phyloP scores from a whole-genome alignment of 2,329 filamentous ascomycete species.

The Fusarium equiseti region DNA sequence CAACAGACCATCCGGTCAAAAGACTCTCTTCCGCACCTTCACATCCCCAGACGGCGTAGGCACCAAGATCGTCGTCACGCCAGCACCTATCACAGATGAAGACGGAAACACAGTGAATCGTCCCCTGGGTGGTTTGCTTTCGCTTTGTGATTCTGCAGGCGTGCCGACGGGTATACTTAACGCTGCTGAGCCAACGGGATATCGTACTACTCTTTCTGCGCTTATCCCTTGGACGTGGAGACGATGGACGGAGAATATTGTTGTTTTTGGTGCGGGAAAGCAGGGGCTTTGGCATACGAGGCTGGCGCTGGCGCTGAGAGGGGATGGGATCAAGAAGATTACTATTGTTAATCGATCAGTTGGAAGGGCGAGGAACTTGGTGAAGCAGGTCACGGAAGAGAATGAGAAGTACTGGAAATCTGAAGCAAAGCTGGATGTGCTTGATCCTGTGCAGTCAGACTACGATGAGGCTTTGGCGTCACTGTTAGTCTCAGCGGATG shows the following conservation, averaged over 20 bases:
- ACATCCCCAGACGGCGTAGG: conserved; percentile 37
- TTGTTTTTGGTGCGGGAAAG: conserved; percentile 76
- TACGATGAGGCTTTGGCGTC: conserved; percentile 7
- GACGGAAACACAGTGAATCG: neutral
- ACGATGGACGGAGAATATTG: conserved; percentile 59
- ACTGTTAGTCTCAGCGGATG: conserved; percentile 14
- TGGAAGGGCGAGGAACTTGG: conserved; percentile 1
- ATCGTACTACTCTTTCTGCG: conserved; percentile 73
- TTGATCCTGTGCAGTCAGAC: conserved; percentile 21
- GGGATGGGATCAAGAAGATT: conserved; percentile 42
- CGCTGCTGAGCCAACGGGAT: conserved; percentile 75
- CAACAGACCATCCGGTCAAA: conserved; percentile 40
- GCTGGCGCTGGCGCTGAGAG: conserved; percentile 68
- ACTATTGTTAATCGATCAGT: conserved; percentile 50
- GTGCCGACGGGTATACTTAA: conserved; percentile 66
- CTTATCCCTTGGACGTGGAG: conserved; percentile 68
- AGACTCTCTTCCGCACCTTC: conserved; percentile 45
- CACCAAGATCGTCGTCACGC: conserved; percentile 43
- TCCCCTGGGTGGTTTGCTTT: conserved; percentile 28
- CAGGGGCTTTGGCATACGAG: conserved; percentile 80
- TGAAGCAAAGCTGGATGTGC: neutral
- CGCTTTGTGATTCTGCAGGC: conserved; percentile 23
- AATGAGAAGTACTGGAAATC: conserved; percentile 39
- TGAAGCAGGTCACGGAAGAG: conserved; percentile 20
- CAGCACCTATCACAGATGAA: conserved; percentile 9